phyloP scores from a whole-genome alignment of 306 rosid species.

The Quercus glauca region DNA sequence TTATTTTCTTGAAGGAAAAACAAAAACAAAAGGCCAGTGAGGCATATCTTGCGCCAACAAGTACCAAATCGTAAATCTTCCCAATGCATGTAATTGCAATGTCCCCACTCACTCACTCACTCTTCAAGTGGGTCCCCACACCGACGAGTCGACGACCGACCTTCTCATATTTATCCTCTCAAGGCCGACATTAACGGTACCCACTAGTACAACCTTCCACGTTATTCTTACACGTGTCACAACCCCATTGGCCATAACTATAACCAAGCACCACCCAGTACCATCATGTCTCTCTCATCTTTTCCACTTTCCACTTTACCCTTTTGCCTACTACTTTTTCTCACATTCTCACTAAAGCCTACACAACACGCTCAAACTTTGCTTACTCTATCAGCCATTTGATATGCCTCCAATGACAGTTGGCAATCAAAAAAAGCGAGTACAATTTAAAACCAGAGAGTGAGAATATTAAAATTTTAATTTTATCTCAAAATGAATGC shows the following conservation, averaged over 20 bases:
- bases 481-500: neutral
- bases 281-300: constrained; percentile 15
- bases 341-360: neutral
- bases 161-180: constrained; percentile 1
- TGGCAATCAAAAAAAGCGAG: neutral
- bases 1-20: too few relatives aligned
- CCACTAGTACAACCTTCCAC: constrained; percentile 22
- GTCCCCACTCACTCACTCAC: neutral
- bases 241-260: constrained; percentile 12
- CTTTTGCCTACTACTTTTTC: constrained; percentile 2
- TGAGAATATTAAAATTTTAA: too few relatives aligned
- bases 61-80: constrained; percentile 10
- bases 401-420: neutral
- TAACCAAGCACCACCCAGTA: neutral
- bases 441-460: neutral
- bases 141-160: constrained; percentile 64
- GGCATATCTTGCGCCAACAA: constrained; percentile 1
- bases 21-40: neutral
- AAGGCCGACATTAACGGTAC: constrained; percentile 38
- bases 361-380: neutral
- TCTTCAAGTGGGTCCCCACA: neutral
- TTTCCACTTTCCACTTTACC: constrained; percentile 7
- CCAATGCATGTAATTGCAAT: constrained; percentile 12
- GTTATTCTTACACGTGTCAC: constrained; percentile 27
- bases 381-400: neutral